Conservation (phyloP, 1,284 basidiomycete genomes). For the Irpex sp. region DNA sequence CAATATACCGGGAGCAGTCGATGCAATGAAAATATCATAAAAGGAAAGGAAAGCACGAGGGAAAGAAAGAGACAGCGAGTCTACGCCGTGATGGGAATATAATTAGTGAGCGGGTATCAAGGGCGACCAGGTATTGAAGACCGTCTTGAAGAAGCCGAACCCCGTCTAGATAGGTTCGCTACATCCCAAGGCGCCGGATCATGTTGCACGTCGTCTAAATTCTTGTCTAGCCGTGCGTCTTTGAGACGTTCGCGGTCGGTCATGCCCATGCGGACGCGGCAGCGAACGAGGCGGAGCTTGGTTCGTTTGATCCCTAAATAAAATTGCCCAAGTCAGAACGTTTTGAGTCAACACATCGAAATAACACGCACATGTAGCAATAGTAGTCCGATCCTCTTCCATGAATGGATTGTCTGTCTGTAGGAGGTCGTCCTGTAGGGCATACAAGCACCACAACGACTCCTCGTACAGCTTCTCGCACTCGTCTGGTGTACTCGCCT, state of each 20-base stretch:
- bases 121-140: not conserved
- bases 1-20: not conserved
- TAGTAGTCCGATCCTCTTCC: slow-evolving; percentile 81
- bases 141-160: not conserved
- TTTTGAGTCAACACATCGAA: not conserved
- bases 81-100: not conserved
- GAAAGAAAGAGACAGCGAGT: not conserved
- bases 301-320: slow-evolving; percentile 74
- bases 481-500: slow-evolving; percentile 70
- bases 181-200: slow-evolving; percentile 74
- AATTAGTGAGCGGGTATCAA: not conserved
- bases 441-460: slow-evolving; percentile 88
- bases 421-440: slow-evolving; percentile 86
- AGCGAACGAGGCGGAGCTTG: slow-evolving; percentile 72
- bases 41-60: not conserved
- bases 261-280: slow-evolving; percentile 70
- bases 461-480: slow-evolving; percentile 95
- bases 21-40: not conserved
- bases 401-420: slow-evolving; percentile 80
- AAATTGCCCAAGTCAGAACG: slow-evolving; percentile 1
- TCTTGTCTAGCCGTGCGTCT: slow-evolving; percentile 70
- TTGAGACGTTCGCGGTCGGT: slow-evolving; percentile 61
- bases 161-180: slow-evolving; percentile 1
- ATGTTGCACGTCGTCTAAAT: slow-evolving; percentile 64
- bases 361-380: slow-evolving; percentile 68